Percentiles rank a stretch among this genome's conserved stretches.
phyloP scores from a whole-genome alignment of 768 basidiomycete genomes.

The Leccinum variicolor region DNA sequence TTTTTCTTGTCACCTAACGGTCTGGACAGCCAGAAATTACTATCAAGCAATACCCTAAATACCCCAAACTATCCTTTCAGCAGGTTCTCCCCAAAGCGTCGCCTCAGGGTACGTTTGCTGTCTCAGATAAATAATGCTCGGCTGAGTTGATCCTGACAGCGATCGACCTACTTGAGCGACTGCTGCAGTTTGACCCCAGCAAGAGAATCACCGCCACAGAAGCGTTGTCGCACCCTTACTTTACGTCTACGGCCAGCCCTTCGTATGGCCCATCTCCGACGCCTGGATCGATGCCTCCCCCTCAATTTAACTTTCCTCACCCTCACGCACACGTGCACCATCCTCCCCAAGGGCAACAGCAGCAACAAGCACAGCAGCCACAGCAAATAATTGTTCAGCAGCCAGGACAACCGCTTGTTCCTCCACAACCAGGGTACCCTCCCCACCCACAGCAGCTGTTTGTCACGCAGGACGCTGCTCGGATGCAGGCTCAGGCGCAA shows the following conservation, averaged over 20 bases:
- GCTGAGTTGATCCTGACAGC: constrained; percentile 40
- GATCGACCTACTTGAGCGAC: constrained; percentile 88
- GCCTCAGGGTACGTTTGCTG: constrained; percentile 56
- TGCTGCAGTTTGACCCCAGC: constrained; percentile 94
- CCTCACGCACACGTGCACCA: constrained; percentile 50
- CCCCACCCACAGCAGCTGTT: constrained; percentile 33
- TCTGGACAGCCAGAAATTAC: constrained; percentile 70
- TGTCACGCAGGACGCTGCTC: constrained; percentile 31
- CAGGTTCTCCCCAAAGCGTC: constrained; percentile 85
- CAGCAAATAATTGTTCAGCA: constrained; percentile 36
- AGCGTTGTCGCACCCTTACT: constrained; percentile 90
- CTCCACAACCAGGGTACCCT: constrained; percentile 31
- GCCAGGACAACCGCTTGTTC: constrained; percentile 37
- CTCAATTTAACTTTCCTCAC: constrained; percentile 66
- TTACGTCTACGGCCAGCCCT: constrained; percentile 50
- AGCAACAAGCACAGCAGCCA: constrained; percentile 41
- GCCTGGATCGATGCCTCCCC: constrained; percentile 62
- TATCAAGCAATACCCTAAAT: constrained; percentile 82
- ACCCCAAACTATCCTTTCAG: constrained; percentile 77
- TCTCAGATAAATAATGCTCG: background rate
- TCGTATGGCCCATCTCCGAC: constrained; percentile 33
- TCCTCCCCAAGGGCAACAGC: constrained; percentile 48
- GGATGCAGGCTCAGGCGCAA: constrained; percentile 42
- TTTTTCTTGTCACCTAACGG: constrained; percentile 4
- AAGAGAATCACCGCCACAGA: constrained; percentile 90